Evolutionary conservation across 2,329 filamentous ascomycete genomes (phyloP), one percentile per base, ranked within the genome.

Genomic region (Epichloe sylvatica): DNA sequence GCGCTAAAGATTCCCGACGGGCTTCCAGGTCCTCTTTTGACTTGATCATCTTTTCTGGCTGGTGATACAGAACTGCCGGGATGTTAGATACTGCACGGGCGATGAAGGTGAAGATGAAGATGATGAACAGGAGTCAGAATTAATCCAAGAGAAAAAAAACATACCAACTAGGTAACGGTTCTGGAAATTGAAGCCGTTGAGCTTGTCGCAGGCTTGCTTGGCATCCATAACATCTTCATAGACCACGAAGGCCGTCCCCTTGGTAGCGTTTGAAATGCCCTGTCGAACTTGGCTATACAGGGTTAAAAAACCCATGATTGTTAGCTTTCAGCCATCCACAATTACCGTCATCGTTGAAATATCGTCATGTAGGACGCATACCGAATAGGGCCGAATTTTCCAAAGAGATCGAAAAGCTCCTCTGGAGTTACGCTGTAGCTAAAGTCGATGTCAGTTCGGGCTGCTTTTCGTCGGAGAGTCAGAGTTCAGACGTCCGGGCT

Each of bases 171-270:
- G 86, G 72, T 98, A 98, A 67, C 92, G 86, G 73, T 91, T 95
- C 76, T 98, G 92, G 70, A 98, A 98, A 76, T 98, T 98, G 82
- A 94, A 98, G 67, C 92, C 92, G 76, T 98, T 98, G 69, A 98
- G 78, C 76, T 97, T 96, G 76, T 98, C 92, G 77, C 92, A 97
- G 65, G 92, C 92, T 72, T 89, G 84, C 75, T 98, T 98, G 59
- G 92, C 90, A 77, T 98, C 92, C 79, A 92, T 86, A 60, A 97
- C 91, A 78, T 98, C 92, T 72, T 97, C 92, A 77, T 96, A 98
- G 71, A 98, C 92, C 61, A 98, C 92, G 70, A 95, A 98, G 59
- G 91, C 92, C 49, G 92, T 98, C 67, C 92, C 92, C 72, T 97
- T 98, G 63, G 92, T 96, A 69, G 92, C 91, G 72, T 83, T 89